phyloP scores from a whole-genome alignment of 2,329 filamentous ascomycete genomes.

The Fusarium sp. region DNA sequence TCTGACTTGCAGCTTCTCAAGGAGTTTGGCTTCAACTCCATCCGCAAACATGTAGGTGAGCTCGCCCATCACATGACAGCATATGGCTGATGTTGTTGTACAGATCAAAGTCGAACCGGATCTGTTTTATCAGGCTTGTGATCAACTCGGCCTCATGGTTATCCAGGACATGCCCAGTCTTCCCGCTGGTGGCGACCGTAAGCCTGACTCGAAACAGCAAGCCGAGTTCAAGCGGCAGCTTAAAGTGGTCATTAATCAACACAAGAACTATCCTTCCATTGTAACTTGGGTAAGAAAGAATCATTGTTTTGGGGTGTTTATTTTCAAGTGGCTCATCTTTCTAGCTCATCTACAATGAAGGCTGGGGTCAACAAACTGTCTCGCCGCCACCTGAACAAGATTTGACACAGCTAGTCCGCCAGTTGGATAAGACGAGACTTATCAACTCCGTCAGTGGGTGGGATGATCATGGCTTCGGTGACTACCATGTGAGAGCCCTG shows the following conservation, averaged over 20 bases:
- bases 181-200: conserved; percentile 40
- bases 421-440: conserved; percentile 72
- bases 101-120: conserved; percentile 76
- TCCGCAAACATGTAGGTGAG: conserved; percentile 73
- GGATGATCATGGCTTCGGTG: conserved; percentile 75
- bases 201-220: conserved; percentile 63
- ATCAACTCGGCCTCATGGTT: conserved; percentile 73
- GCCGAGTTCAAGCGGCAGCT: conserved; percentile 74
- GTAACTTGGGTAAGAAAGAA: conserved; percentile 17
- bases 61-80: accelerated
- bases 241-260: conserved; percentile 69
- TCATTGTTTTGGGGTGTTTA: accelerated
- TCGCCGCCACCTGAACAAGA: conserved; percentile 56
- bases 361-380: conserved; percentile 23
- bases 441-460: conserved; percentile 74
- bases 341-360: conserved; percentile 34
- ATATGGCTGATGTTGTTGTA: not conserved
- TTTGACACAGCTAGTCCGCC: conserved; percentile 65
- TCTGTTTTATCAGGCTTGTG: conserved; percentile 76
- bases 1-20: conserved; percentile 75
- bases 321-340: not conserved
- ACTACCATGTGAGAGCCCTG: conserved; percentile 56
- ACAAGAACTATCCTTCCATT: conserved; percentile 31
- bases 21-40: conserved; percentile 74
- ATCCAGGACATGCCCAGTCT: conserved; percentile 80